Evolutionary conservation across 495 filamentous ascomycete species (phyloP), one percentile per base, ranked within the genome.

Genomic region (Penicillium macrosclerotiorum): DNA sequence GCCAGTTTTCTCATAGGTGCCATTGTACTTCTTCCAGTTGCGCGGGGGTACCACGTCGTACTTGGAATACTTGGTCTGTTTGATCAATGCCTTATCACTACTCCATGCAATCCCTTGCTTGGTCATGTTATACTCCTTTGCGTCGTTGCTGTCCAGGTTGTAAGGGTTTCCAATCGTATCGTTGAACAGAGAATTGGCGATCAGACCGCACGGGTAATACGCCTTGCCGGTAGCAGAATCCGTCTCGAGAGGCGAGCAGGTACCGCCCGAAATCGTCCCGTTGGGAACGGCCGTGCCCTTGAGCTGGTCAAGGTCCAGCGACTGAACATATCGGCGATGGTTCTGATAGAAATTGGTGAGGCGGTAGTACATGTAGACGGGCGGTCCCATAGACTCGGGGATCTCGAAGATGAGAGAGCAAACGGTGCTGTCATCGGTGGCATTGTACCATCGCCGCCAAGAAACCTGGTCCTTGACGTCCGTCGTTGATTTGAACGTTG

Each of bases 331-430:
- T 65, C 92, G 85, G 45, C 93, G 85, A 61, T 99, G 93, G 64
- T 99, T 99, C 64, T 99, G 93, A 72, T 97, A 99, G 73, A 99
- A 99, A 67, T 99, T 95, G 31, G 89, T 90, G 30, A 99, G 81
- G 41, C 86, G 85, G 67, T 99, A 99, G 70, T 96, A 97, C 63
- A 96, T 77, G 51, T 88, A 77, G 19, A 97, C 83, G 3, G 91
- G 90, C 0, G 92, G 80, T 8, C 75, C 72, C 54, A 99, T 78
- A 19, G 80, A 68, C 45, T 93, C 79, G 6, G 89, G 89, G 22
- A 97, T 82, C 20, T 79, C 71, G 69, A 96, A 95, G 25, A 74
- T 64, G 7, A 99, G 60, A 1, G 68, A 72, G 77, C 93, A 99
- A 13, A 64, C 54, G 7, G 54, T 62, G 12, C 52, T 54, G 5